A percentile compares a stretch with the other conserved stretches of the same genome.
These are phyloP conservation scores for Linaria vulgaris DNA, from an alignment of 257 asterid genomes.

Conservation along the genomic window DNA sequence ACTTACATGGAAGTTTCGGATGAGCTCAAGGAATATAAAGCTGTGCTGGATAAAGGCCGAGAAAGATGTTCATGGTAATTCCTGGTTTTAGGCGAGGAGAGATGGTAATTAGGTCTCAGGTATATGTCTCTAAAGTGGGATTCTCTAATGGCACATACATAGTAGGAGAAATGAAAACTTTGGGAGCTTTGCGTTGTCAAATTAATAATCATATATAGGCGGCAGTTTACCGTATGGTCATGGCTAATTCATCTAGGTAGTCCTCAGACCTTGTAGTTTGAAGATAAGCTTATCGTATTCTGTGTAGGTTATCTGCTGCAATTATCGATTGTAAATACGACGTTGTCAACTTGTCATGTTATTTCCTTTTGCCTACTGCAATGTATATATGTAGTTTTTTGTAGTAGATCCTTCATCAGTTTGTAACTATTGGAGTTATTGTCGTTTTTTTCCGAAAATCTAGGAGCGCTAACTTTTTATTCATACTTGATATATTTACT, in stretches of 20 bases:
- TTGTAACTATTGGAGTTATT: neutral
- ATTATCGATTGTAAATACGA: conserved; percentile 27
- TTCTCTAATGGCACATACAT: conserved; percentile 23
- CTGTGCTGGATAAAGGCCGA: conserved; percentile 29
- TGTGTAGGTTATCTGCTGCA: conserved; percentile 32
- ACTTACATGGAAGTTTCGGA: conserved; percentile 59
- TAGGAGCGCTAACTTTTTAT: neutral
- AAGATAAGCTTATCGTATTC: conserved; percentile 21
- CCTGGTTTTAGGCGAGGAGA: conserved; percentile 71
- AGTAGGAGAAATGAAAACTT: conserved; percentile 26
- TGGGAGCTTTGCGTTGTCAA: conserved; percentile 13
- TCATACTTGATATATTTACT: too few species aligned
- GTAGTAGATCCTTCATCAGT: conserved; percentile 1
- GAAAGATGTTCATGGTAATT: conserved; percentile 61
- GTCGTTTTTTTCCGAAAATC: neutral
- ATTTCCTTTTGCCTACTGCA: conserved; percentile 10
- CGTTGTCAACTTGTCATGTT: conserved; percentile 16
- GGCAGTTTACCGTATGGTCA: conserved; percentile 21
- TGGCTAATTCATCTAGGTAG: conserved; percentile 6
- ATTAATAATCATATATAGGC: conserved; percentile 20
- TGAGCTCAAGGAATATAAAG: conserved; percentile 49
- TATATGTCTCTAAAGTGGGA: conserved; percentile 50
- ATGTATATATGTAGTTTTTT: neutral
- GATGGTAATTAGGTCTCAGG: conserved; percentile 58
- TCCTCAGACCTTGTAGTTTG: conserved; percentile 13